Conservation (phyloP, 768 basidiomycete genomes). For the Boletellus ananas region DNA sequence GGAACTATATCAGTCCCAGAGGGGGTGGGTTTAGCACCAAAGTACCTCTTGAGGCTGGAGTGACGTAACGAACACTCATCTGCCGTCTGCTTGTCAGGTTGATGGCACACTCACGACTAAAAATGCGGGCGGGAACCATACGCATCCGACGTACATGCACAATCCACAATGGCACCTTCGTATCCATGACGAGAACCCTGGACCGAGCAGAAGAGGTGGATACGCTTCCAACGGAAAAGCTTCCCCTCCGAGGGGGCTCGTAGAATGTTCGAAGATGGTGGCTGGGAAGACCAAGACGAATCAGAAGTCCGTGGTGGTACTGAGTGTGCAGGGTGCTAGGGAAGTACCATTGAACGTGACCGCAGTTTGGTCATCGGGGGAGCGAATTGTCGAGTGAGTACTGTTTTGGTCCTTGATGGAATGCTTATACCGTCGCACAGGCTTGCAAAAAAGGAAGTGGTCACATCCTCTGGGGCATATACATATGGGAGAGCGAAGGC, state of each 20-base stretch:
- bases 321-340: constrained; percentile 54
- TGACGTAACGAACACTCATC: neutral
- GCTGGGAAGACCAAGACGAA: neutral
- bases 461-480: constrained; percentile 76
- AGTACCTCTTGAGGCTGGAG: constrained; percentile 4
- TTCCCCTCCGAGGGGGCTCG: neutral
- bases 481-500: constrained; percentile 68
- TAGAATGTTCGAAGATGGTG: constrained; percentile 7
- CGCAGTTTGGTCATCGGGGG: constrained; percentile 70
- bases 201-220: constrained; percentile 1
- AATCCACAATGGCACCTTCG: constrained; percentile 86
- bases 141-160: constrained; percentile 75
- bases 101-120: constrained; percentile 59
- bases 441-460: constrained; percentile 62
- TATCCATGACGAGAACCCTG: constrained; percentile 40
- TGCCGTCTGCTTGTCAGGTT: constrained; percentile 39
- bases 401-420: neutral
- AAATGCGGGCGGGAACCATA: constrained; percentile 82
- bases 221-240: neutral
- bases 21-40: constrained; percentile 12
- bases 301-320: constrained; percentile 38
- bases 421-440: constrained; percentile 27
- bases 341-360: constrained; percentile 73
- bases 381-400: constrained; percentile 71
- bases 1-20: neutral